These are phyloP conservation scores for Arxiozyma heterogenica DNA, from an alignment of 1,139 yeast genomes.

Conservation along the genomic window DNA sequence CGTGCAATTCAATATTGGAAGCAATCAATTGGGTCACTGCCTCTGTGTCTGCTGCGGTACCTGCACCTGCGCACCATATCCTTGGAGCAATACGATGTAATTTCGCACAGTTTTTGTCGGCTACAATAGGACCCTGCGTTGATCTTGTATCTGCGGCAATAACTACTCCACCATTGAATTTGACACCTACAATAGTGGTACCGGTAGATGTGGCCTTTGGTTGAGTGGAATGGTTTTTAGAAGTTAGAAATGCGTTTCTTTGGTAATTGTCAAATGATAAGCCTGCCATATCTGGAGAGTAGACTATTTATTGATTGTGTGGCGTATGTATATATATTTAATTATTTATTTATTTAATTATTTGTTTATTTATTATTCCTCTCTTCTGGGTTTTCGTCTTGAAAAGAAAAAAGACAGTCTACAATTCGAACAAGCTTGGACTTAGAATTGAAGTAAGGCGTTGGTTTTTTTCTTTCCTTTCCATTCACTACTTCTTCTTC, in stretches of 20 bases:
- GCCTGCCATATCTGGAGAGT: constrained; percentile 57
- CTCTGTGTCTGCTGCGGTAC: constrained; percentile 99
- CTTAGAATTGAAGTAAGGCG: no score
- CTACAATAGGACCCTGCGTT: constrained; percentile 90
- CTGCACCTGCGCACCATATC: constrained; percentile 99
- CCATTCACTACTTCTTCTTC: no score
- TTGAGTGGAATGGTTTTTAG: constrained; percentile 55
- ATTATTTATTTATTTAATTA: no score
- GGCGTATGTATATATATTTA: neutral
- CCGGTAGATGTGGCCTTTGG: constrained; percentile 96
- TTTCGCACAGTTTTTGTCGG: constrained; percentile 96
- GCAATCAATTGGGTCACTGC: constrained; percentile 92
- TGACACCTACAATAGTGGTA: constrained; percentile 95
- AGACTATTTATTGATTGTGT: neutral
- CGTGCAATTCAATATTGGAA: constrained; percentile 82
- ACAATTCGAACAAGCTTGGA: no score
- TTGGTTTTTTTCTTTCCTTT: no score
- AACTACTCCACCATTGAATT: constrained; percentile 85
- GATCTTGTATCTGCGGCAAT: constrained; percentile 99
- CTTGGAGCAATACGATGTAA: constrained; percentile 83
- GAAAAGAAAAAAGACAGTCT: no score
- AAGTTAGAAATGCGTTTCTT: constrained; percentile 65
- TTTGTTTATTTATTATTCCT: no score
- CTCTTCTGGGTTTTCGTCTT: no score
- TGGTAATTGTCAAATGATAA: constrained; percentile 87